Conservation (phyloP, 352 stramenopile genomes). For the Pythium folliculosum region DNA sequence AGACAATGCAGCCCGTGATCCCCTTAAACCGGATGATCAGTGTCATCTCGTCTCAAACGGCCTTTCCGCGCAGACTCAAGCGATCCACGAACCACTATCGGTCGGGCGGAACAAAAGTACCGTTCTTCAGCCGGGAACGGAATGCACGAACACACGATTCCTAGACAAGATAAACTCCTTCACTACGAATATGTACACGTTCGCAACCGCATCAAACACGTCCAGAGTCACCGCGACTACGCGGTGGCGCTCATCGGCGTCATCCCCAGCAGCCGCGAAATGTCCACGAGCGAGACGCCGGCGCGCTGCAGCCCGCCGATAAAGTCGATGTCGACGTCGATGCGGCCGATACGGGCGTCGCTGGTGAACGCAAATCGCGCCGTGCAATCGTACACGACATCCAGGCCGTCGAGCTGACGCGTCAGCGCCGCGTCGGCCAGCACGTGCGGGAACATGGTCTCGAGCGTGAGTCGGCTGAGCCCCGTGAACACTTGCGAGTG, state of each 20-base stretch:
- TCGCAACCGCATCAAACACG: neutral
- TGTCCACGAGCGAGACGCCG: conserved; percentile 7
- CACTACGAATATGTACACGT: no score
- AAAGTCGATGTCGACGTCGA: conserved; percentile 11
- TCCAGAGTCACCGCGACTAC: neutral
- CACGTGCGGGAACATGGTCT: conserved; percentile 18
- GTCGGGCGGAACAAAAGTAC: no score
- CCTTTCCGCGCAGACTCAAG: no score
- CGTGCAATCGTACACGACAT: conserved; percentile 12
- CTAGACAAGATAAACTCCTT: no score
- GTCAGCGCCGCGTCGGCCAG: neutral
- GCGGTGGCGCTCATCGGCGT: neutral
- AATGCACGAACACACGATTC: no score
- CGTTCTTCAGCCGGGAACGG: no score
- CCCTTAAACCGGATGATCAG: no score
- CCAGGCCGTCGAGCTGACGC: conserved; percentile 3
- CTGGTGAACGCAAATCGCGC: conserved; percentile 10
- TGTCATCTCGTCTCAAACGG: no score
- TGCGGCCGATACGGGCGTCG: neutral
- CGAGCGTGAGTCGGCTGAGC: conserved; percentile 11
- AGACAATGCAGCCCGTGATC: no score
- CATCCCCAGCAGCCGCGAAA: conserved; percentile 8
- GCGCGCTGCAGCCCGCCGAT: conserved; percentile 5
- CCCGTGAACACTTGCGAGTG: conserved; percentile 11
- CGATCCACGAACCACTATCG: no score